phyloP scores from a whole-genome alignment of 345 rosid species.

The Schrenkiella parvula region DNA sequence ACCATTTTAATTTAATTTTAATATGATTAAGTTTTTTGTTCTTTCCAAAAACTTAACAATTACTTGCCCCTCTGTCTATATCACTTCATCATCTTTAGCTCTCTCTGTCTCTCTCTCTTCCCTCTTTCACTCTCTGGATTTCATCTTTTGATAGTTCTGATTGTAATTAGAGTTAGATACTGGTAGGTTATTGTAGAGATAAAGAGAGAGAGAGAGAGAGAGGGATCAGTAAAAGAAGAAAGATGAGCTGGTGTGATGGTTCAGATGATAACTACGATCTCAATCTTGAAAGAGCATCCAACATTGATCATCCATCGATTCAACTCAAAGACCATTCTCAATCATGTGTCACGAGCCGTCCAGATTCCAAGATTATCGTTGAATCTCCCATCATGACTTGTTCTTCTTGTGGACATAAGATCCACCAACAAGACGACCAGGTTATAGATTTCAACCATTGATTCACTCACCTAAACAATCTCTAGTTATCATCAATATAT shows the following conservation, averaged over 20 bases:
- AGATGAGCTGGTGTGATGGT: constrained; percentile 65
- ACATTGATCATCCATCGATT: constrained; percentile 22
- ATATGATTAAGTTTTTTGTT: not conserved
- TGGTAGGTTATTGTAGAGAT: constrained; percentile 6
- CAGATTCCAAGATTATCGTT: constrained; percentile 23
- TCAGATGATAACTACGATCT: constrained; percentile 40
- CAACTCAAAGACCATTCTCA: constrained; percentile 32
- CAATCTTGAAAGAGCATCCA: constrained; percentile 33
- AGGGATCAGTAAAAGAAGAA: constrained; percentile 28
- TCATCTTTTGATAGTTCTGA: constrained; percentile 13
- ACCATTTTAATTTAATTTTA: not conserved
- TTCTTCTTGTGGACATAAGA: constrained; percentile 75
- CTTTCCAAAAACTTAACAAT: constrained; percentile 16
- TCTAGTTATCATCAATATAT: not conserved
- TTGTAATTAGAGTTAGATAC: constrained; percentile 3
- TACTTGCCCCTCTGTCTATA: constrained; percentile 26
- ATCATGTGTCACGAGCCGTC: constrained; percentile 27
- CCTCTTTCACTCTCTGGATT: not conserved
- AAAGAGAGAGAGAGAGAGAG: constrained; percentile 6
- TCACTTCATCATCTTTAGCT: constrained; percentile 21
- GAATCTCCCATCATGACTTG: constrained; percentile 37
- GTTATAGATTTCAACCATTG: constrained; percentile 31
- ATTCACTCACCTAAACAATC: not conserved
- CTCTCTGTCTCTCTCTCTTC: not conserved
- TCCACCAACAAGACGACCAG: constrained; percentile 55